Conservation (phyloP, 2,329 filamentous ascomycete genomes). For the Cercospora sp. region DNA sequence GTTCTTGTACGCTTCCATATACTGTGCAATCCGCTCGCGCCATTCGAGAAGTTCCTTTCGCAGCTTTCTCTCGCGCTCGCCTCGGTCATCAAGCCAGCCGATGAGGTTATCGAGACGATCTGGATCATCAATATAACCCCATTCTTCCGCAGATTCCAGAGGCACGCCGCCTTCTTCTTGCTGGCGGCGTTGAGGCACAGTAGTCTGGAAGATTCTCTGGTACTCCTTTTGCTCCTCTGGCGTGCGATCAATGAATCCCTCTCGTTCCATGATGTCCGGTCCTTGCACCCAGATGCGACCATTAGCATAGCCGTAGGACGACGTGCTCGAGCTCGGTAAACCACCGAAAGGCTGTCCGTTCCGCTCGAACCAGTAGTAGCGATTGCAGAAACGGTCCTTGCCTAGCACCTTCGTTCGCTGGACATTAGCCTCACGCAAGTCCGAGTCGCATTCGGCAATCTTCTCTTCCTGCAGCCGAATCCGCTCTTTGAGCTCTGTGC, state of each 20-base stretch:
- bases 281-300: constrained; percentile 96
- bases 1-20: constrained; percentile 56
- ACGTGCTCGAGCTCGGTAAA: constrained; percentile 83
- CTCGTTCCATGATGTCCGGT: constrained; percentile 81
- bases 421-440: constrained; percentile 90
- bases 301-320: constrained; percentile 84
- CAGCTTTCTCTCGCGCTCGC: constrained; percentile 80
- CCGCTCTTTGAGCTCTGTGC: constrained; percentile 78
- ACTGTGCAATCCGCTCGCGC: constrained; percentile 70
- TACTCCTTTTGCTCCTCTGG: constrained; percentile 74
- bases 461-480: constrained; percentile 82
- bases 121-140: constrained; percentile 87
- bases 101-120: constrained; percentile 76
- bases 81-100: constrained; percentile 83
- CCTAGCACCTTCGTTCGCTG: constrained; percentile 85
- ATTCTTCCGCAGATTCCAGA: constrained; percentile 74
- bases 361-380: constrained; percentile 98
- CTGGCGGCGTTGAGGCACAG: constrained; percentile 79
- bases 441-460: constrained; percentile 82
- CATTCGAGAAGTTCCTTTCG: constrained; percentile 80
- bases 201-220: constrained; percentile 73
- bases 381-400: constrained; percentile 95
- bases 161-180: constrained; percentile 81
- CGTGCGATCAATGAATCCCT: constrained; percentile 79
- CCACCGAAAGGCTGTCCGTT: constrained; percentile 97